Evolutionary conservation across 768 basidiomycete genomes (phyloP).

Genomic region (Amylocystis lapponica): DNA sequence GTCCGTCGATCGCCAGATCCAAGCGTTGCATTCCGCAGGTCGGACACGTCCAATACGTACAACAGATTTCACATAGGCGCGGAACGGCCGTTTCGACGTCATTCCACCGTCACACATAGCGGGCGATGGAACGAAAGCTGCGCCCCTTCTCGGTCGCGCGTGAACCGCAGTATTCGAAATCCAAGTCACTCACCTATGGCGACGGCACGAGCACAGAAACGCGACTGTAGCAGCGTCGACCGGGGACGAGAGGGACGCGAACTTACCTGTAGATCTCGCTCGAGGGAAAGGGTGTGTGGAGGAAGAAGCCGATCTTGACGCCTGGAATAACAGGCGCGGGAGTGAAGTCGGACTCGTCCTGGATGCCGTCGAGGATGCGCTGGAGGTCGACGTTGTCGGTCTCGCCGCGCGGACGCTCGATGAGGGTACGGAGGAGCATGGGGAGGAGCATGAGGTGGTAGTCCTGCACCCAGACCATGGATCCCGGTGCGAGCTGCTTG

Average conservation of each 20-base stretch:
- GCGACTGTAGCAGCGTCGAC: neutral
- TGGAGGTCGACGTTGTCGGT: conserved; percentile 57
- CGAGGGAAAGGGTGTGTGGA: conserved; percentile 97
- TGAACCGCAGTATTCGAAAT: no score
- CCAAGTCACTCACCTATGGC: no score
- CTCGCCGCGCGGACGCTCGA: conserved; percentile 66
- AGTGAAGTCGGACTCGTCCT: conserved; percentile 43
- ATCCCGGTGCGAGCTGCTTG: conserved; percentile 70
- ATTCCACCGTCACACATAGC: no score
- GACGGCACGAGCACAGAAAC: no score
- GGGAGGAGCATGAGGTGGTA: conserved; percentile 98
- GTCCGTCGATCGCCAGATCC: no score
- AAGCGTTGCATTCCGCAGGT: no score
- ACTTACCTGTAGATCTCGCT: conserved; percentile 95
- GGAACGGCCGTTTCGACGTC: no score
- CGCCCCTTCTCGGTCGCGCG: no score
- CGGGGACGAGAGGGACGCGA: conserved; percentile 8
- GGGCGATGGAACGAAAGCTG: no score
- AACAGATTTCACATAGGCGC: no score
- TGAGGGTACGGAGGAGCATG: conserved; percentile 85
- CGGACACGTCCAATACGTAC: no score
- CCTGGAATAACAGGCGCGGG: conserved; percentile 42
- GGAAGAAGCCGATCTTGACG: conserved; percentile 97
- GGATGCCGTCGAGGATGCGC: conserved; percentile 68
- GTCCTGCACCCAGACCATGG: conserved; percentile 99